Base-by-base conservation (phyloP, 2,329 filamentous ascomycete species). In the Diaporthe capsici region DNA sequence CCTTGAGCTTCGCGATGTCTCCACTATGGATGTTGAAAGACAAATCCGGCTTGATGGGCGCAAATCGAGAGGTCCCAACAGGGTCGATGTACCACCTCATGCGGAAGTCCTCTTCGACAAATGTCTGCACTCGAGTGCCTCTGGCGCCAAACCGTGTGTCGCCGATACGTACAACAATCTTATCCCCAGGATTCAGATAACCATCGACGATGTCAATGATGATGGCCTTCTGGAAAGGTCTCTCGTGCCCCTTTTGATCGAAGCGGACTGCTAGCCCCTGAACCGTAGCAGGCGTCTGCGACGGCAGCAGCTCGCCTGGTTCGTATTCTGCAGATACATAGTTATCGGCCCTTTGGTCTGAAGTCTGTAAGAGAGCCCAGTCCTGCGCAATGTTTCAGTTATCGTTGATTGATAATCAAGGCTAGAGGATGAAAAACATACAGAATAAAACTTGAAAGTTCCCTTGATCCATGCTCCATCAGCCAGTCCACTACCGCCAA, bases 31-130 rank as follows among this genome's bases (percentile, higher is more conserved):
- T 82, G 22, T 74, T 49, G 44, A 81, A 77, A 1, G 75, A 78
- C 42, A 84, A 78, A 58, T 84, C 82, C 2, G 82, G 82, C 53
- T 82, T 82, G 75, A 82, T 83, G 1, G 81, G 79, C 1, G 82
- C 82, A 72, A 84, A 83, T 44, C 81, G 75, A 3, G 82, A 84
- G 0, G 83, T 84, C 1, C 83, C 83, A 1, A 84, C 82, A 1
- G 82, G 82, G 65, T 84, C 83, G 37, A 84, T 83, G 70, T 84
- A 84, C 80, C 81, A 84, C 68, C 83, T 79, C 83, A 83, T 83
- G 9, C 77, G 55, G 61, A 84, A 84, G 1, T 79, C 76, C 49
- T 82, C 80, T 68, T 84, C 83, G 9, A 84, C 82, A 75, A 84
- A 84, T 1, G 82, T 84, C 76, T 84, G 83, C 5, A 80, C 80